Evolutionary conservation across 2,329 filamentous ascomycete species (phyloP).

Genomic region (Teratosphaeria zuluensis): DNA sequence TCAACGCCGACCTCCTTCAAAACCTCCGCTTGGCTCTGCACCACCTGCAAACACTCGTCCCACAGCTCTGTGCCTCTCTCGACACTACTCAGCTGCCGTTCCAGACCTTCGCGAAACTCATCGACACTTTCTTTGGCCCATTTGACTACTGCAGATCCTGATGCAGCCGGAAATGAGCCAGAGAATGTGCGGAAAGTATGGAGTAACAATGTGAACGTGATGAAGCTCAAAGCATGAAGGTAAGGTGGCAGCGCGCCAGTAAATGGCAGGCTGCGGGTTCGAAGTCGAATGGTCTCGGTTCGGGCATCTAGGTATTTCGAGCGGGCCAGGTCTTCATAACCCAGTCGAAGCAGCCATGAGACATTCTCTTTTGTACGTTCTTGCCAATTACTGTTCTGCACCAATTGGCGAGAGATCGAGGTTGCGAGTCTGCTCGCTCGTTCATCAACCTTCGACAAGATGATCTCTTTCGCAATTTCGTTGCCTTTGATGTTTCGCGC

Average conservation of each 20-base stretch:
- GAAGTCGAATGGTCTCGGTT: constrained; percentile 66
- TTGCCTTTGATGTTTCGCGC: constrained; percentile 78
- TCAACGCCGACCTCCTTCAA: constrained; percentile 80
- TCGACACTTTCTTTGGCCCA: constrained; percentile 97
- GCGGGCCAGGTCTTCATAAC: constrained; percentile 80
- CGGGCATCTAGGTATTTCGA: constrained; percentile 78
- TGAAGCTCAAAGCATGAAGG: constrained; percentile 89
- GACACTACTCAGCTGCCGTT: constrained; percentile 77
- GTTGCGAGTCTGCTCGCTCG: constrained; percentile 67
- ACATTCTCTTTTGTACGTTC: constrained; percentile 72
- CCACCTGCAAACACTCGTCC: constrained; percentile 72
- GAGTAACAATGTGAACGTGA: constrained; percentile 88
- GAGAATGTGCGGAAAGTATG: constrained; percentile 60
- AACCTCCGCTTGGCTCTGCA: constrained; percentile 69
- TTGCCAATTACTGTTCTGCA: constrained; percentile 66
- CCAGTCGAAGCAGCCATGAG: constrained; percentile 73
- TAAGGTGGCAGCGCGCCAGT: constrained; percentile 87
- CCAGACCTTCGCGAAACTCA: constrained; percentile 74
- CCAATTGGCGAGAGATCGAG: constrained; percentile 66
- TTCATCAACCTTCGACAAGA: constrained; percentile 67
- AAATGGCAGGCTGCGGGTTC: constrained; percentile 86
- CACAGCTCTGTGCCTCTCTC: constrained; percentile 67
- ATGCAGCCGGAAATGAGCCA: constrained; percentile 58
- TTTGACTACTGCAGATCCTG: constrained; percentile 88
- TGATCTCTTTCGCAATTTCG: constrained; percentile 78